Evolutionary conservation across 2,329 filamentous ascomycete genomes (phyloP).

Genomic region (Coniochaeta sp.): DNA sequence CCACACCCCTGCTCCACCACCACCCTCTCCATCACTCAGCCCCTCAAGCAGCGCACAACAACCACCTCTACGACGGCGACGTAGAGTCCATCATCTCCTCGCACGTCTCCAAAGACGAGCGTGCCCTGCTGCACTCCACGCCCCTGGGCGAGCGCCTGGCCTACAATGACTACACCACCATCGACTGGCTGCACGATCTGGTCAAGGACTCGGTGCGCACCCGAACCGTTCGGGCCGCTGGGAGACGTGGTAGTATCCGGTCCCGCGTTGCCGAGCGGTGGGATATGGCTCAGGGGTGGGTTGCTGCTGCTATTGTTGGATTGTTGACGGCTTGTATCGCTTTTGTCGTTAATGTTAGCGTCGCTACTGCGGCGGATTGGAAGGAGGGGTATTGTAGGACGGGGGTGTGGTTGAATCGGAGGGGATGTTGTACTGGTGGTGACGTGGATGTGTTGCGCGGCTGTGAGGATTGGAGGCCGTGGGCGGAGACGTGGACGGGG

Average conservation of each 20-base stretch:
- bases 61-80: slow-evolving; percentile 7
- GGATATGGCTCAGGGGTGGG: slow-evolving; percentile 47
- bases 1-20: neutral
- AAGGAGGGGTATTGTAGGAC: slow-evolving; percentile 47
- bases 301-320: slow-evolving; percentile 43
- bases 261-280: slow-evolving; percentile 25
- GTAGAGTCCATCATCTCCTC: slow-evolving; percentile 9
- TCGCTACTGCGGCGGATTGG: slow-evolving; percentile 48
- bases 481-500: slow-evolving; percentile 24
- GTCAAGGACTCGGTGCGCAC: slow-evolving; percentile 51
- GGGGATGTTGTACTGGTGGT: slow-evolving; percentile 35
- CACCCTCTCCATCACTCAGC: neutral
- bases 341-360: slow-evolving; percentile 46
- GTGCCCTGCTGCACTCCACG: slow-evolving; percentile 18
- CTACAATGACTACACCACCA: slow-evolving; percentile 56
- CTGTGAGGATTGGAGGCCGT: slow-evolving; percentile 36
- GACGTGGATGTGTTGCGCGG: neutral
- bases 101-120: slow-evolving; percentile 30
- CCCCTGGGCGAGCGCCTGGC: slow-evolving; percentile 47
- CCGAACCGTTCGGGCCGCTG: slow-evolving; percentile 28
- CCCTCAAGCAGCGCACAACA: neutral
- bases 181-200: slow-evolving; percentile 56
- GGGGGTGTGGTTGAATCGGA: slow-evolving; percentile 36
- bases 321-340: slow-evolving; percentile 47
- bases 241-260: neutral